phyloP scores from a whole-genome alignment of 2,329 filamentous ascomycete species.

The Hypoxylon rubiginosum region DNA sequence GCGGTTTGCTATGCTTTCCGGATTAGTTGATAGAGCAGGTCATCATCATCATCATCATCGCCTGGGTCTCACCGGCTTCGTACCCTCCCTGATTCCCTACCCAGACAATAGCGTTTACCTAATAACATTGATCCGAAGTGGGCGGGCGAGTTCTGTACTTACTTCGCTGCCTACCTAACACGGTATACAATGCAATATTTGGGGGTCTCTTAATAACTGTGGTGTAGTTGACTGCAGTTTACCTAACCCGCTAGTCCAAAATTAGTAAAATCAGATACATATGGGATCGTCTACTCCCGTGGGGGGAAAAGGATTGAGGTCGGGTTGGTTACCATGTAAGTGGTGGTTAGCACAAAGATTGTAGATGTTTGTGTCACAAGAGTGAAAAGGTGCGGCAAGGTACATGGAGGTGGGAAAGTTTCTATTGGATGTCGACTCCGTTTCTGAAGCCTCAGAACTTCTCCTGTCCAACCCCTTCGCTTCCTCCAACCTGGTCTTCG shows the following conservation, averaged over 20 bases:
- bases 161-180: too few species aligned
- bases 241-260: neutral
- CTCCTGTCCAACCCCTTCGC: constrained; percentile 9
- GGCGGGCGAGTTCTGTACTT: neutral
- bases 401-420: constrained; percentile 7
- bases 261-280: neutral
- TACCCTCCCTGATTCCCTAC: neutral
- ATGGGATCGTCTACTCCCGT: neutral
- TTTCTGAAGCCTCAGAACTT: constrained; percentile 18
- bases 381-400: constrained; percentile 13
- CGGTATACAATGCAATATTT: neutral
- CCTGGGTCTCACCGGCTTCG: neutral
- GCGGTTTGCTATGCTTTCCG: constrained; percentile 24
- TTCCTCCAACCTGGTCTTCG: constrained; percentile 39
- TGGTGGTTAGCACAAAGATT: neutral
- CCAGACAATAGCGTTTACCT: neutral
- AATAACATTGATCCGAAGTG: neutral
- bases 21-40: constrained; percentile 16
- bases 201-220: neutral
- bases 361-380: constrained; percentile 1
- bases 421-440: constrained; percentile 23
- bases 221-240: neutral
- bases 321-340: too few species aligned
- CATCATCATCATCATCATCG: constrained; percentile 4
- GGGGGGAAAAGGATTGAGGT: neutral